phyloP scores from a whole-genome alignment of 1,139 yeast genomes.

The Hansenula anomala region DNA sequence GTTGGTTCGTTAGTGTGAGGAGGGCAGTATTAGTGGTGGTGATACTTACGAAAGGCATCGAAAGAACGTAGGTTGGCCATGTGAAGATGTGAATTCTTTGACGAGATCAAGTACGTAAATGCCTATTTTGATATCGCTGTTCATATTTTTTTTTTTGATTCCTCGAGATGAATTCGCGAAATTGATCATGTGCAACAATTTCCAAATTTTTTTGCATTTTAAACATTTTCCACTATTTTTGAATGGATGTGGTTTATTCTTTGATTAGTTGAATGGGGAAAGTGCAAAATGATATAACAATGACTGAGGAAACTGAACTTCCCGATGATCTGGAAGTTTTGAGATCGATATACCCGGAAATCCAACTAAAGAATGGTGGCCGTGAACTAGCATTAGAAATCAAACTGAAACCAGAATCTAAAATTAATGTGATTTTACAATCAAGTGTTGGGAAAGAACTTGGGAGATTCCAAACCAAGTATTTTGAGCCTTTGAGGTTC shows the following conservation, averaged over 20 bases:
- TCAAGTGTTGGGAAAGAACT: slow-evolving; percentile 1
- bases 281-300: not conserved
- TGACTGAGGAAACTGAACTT: slow-evolving; percentile 11
- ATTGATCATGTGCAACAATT: too few relatives aligned
- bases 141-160: too few relatives aligned
- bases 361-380: slow-evolving; percentile 27
- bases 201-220: too few relatives aligned
- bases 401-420: slow-evolving; percentile 13
- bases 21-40: not conserved
- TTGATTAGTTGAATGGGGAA: too few relatives aligned
- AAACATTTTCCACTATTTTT: too few relatives aligned
- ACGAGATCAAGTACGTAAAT: not conserved
- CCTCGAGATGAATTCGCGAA: too few relatives aligned
- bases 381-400: slow-evolving; percentile 5
- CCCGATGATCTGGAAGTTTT: slow-evolving; percentile 44
- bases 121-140: too few relatives aligned
- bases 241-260: too few relatives aligned
- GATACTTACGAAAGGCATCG: slow-evolving; percentile 73
- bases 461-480: slow-evolving; percentile 1
- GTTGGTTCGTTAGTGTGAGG: slow-evolving; percentile 2
- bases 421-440: slow-evolving; percentile 10
- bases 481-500: slow-evolving; percentile 18
- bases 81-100: slow-evolving; percentile 1
- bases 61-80: slow-evolving; percentile 49
- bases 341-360: slow-evolving; percentile 41